These are phyloP conservation scores for Gastrolobium bilobum DNA, from an alignment of 306 rosid genomes.

Conservation along the genomic window DNA sequence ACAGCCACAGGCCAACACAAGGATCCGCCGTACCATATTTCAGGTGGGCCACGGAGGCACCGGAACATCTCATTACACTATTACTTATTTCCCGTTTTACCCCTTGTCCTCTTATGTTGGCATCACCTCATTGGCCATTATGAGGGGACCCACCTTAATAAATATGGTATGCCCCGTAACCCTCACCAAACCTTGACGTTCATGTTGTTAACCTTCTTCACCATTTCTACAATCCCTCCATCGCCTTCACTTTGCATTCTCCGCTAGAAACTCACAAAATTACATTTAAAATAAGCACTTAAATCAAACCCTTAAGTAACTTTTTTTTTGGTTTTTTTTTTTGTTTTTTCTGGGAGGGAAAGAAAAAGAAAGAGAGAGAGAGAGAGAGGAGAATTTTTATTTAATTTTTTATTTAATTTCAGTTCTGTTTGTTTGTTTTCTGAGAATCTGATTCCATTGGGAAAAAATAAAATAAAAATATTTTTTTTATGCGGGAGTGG, in stretches of 20 bases:
- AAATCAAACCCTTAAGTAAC: background rate
- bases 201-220: background rate
- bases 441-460: slow-evolving; percentile 41
- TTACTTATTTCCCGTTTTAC: background rate
- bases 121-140: background rate
- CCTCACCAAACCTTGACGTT: background rate
- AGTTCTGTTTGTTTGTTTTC: background rate
- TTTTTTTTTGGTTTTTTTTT: too few species aligned
- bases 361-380: background rate
- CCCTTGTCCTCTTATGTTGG: background rate
- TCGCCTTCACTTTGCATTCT: background rate
- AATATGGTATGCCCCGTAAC: background rate
- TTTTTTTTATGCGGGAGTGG: background rate
- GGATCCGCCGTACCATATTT: slow-evolving; percentile 28
- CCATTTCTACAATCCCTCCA: background rate
- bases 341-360: background rate
- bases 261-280: background rate
- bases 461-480: background rate
- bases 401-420: background rate
- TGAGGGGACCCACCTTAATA: slow-evolving; percentile 1
- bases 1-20: background rate
- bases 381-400: background rate
- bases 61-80: background rate
- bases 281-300: background rate
- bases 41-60: background rate